These are phyloP conservation scores for Alloascoidea hylecoeti DNA, from an alignment of 805 yeast genomes.

Conservation along the genomic window DNA sequence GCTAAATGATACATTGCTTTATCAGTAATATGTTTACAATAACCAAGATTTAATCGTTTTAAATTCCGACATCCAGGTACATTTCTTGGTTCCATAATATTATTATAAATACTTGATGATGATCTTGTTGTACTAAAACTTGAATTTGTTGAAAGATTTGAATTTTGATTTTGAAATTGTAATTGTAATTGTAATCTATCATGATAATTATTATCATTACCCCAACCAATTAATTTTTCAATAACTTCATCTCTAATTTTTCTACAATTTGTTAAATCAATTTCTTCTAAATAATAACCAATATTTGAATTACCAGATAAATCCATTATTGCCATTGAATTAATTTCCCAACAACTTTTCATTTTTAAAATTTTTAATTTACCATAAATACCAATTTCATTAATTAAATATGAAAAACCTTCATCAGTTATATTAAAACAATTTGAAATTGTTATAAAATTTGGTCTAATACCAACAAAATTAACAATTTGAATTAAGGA, in stretches of 20 bases:
- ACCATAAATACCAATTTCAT: slow-evolving; percentile 57
- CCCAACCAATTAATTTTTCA: slow-evolving; percentile 53
- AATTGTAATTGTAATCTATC: not conserved
- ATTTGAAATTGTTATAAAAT: slow-evolving; percentile 44
- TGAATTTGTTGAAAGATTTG: not conserved
- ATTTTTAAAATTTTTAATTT: slow-evolving; percentile 38
- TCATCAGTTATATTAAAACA: slow-evolving; percentile 70
- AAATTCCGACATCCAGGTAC: slow-evolving; percentile 42
- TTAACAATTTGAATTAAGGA: slow-evolving; percentile 44
- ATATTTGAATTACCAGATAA: slow-evolving; percentile 50
- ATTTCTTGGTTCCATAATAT: too few relatives aligned
- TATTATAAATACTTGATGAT: not conserved
- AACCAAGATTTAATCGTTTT: slow-evolving; percentile 42
- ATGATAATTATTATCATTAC: slow-evolving; percentile 4
- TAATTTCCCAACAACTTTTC: slow-evolving; percentile 65
- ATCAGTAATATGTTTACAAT: slow-evolving; percentile 67
- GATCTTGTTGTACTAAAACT: not conserved
- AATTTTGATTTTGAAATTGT: not conserved
- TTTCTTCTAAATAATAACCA: slow-evolving; percentile 40
- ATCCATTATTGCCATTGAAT: slow-evolving; percentile 76
- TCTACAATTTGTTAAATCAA: slow-evolving; percentile 61
- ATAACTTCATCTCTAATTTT: slow-evolving; percentile 61
- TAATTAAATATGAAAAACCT: slow-evolving; percentile 58
- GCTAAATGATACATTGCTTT: slow-evolving; percentile 51
- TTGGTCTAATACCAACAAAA: slow-evolving; percentile 60